Base-by-base conservation (phyloP, 106 monocot species). In the Acorus gramineus region DNA sequence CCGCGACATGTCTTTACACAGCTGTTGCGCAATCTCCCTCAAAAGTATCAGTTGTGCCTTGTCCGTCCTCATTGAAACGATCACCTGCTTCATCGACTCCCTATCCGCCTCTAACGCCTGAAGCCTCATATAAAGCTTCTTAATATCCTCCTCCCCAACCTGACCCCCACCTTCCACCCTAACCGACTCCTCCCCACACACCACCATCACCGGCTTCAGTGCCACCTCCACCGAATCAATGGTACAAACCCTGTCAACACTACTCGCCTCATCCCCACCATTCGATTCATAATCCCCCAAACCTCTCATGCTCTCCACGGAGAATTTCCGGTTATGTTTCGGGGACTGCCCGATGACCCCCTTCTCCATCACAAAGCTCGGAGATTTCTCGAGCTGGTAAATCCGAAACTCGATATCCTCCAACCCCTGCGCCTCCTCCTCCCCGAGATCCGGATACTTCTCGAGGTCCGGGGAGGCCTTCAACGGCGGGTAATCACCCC, bases 191-290 rank as follows among this genome's bases (percentile, higher is more conserved):
- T 80, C 49, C 65, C 71, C 63, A 56, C 53, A 42, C 55, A 73
- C 6, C 59, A 28, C 28, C 28, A 28, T 28, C 28, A 1, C 28
- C 1, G 28, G 68, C 9, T 72, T 62, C 4, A 68, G 50, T 7
- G 60, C 46, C 8, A 56, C 62, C 12, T 83, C 77, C 53, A 80
- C 80, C 4, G 72, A 61, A 57, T 87, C 83, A 52, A 87, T 47
- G 6, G 82, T 83, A 14, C 75, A 87, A 2, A 87, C 74, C 58
- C 83, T 71, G 46, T 77, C 79, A 11, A 28, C 28, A 1, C 28
- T 28, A 28, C 73, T 71, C 42, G 48, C 46, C 55, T 76, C 82
- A 60, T 74, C 77, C 7, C 28, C 44, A 12, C 10, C 44, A 5
- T 63, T 28, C 14, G 50, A 63, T 28, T 13, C 61, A 56, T 49